Evolutionary conservation across 2,329 filamentous ascomycete genomes (phyloP), one percentile per base, ranked within the genome.

Genomic region (Apiospora aurea): DNA sequence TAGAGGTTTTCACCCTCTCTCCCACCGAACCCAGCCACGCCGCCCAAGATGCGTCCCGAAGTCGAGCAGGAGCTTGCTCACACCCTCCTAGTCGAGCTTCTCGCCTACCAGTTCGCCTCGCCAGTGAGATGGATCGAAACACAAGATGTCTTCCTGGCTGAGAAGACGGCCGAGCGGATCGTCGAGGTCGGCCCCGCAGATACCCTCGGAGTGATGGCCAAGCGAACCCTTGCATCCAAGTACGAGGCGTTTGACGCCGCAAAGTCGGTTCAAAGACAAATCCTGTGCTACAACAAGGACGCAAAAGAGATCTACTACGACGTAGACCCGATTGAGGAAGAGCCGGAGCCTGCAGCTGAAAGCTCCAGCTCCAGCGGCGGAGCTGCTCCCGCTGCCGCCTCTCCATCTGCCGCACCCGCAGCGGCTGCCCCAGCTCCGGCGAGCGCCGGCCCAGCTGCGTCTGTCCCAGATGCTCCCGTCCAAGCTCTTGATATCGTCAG

Each of bases 121-220:
- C 96, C 96, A 69, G 96, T 99, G 79, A 92, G 96, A 91, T 99
- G 96, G 96, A 99, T 99, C 84, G 96, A 99, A 86, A 99, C 96
- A 71, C 96, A 99, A 86, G 96, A 99, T 96, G 96, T 99, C 79
- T 96, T 99, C 80, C 93, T 99, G 78, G 96, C 93, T 76, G 95
- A 98, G 84, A 96, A 97, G 86, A 93, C 92, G 70, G 97, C 96
- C 69, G 96, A 99, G 89, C 92, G 96, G 81, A 97, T 99, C 81
- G 96, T 99, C 79, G 96, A 99, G 84, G 93, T 99, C 78, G 96
- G 96, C 82, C 96, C 96, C 38, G 95, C 96, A 79, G 96, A 99
- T 84, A 99, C 96, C 38, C 90, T 99, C 47, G 96, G 96, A 81
- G 95, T 94, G 72, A 99, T 99, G 96, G 96, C 96, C 76, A 97